A percentile compares a stretch with the other conserved stretches of the same genome.
phyloP scores from a whole-genome alignment of 805 yeast genomes.

The Lachancea sp. region DNA sequence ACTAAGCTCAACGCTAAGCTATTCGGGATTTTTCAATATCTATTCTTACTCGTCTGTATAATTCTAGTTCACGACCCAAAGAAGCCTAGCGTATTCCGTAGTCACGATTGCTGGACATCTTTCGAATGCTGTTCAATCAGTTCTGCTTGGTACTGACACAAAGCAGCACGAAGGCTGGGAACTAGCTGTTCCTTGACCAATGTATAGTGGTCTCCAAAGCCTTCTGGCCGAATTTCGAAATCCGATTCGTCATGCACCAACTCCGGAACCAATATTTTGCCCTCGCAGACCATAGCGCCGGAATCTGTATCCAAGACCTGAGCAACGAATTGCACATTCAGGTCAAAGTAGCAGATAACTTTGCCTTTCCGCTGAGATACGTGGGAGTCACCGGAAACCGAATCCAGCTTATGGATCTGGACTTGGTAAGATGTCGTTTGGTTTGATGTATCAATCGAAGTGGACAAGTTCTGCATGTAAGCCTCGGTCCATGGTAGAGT shows the following conservation, averaged over 20 bases:
- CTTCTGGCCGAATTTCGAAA: constrained; percentile 49
- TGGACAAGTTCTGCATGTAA: constrained; percentile 36
- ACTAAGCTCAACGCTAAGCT: background rate
- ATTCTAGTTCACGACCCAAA: background rate
- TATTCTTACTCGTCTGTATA: constrained; percentile 3
- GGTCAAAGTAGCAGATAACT: constrained; percentile 67
- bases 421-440: constrained; percentile 19
- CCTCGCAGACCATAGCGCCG: constrained; percentile 36
- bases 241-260: constrained; percentile 73
- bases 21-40: background rate
- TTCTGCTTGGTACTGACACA: constrained; percentile 56
- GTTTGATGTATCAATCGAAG: no score
- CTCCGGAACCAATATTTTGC: constrained; percentile 51
- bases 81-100: background rate
- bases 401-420: constrained; percentile 36
- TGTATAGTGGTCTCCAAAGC: constrained; percentile 33
- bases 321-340: constrained; percentile 46
- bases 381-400: constrained; percentile 66
- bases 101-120: constrained; percentile 48
- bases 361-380: constrained; percentile 81
- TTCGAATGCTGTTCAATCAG: constrained; percentile 55
- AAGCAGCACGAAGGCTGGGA: constrained; percentile 44
- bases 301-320: constrained; percentile 32
- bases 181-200: constrained; percentile 42
- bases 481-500: constrained; percentile 57